Evolutionary conservation across 2,329 filamentous ascomycete species (phyloP).

Genomic region (Neodidymelliopsis sp.): DNA sequence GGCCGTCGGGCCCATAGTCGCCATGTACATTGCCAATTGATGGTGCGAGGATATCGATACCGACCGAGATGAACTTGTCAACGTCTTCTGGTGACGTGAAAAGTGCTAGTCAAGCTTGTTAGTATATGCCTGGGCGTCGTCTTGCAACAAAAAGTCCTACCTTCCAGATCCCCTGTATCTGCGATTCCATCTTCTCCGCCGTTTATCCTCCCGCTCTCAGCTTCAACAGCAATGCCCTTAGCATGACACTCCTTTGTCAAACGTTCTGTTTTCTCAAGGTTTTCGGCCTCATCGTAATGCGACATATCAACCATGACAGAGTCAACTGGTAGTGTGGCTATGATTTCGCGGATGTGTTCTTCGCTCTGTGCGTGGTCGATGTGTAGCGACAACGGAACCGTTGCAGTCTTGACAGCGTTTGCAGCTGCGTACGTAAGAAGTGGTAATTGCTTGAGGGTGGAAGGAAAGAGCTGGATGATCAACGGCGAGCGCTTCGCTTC

Average conservation of each 20-base stretch:
- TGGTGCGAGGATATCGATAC: constrained; percentile 75
- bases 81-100: constrained; percentile 73
- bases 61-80: constrained; percentile 72
- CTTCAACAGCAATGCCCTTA: constrained; percentile 71
- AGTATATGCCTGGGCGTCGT: background rate
- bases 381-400: constrained; percentile 55
- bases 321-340: constrained; percentile 66
- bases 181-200: constrained; percentile 77
- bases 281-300: constrained; percentile 75
- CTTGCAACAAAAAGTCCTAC: constrained; percentile 30
- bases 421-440: constrained; percentile 54
- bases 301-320: constrained; percentile 81
- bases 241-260: constrained; percentile 68
- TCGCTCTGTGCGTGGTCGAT: constrained; percentile 58
- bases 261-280: constrained; percentile 67
- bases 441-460: constrained; percentile 71
- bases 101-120: constrained; percentile 41
- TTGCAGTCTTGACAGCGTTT: constrained; percentile 50
- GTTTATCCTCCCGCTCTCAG: constrained; percentile 74
- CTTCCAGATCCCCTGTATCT: constrained; percentile 69
- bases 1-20: constrained; percentile 70
- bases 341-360: constrained; percentile 52
- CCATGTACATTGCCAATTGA: constrained; percentile 80
- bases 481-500: constrained; percentile 45
- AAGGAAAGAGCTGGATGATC: constrained; percentile 57